Percentiles rank a stretch among this genome's conserved stretches.
phyloP scores from a whole-genome alignment of 441 rosid genomes.

The Sinapis alba region DNA sequence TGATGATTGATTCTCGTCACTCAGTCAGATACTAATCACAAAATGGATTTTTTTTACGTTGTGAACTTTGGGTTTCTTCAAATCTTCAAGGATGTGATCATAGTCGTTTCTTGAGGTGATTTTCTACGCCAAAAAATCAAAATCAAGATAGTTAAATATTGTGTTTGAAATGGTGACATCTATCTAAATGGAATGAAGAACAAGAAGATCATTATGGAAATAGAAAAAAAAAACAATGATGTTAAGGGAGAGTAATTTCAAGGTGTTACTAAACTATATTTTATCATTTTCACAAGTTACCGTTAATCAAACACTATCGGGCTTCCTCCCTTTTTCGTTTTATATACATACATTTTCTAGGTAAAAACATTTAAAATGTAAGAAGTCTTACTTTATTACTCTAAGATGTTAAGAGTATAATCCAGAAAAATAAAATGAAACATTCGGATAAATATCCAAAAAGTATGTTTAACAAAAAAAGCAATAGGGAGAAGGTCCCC shows the following conservation, averaged over 20 bases:
- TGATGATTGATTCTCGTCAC: neutral
- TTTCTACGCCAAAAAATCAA: conserved; percentile 26
- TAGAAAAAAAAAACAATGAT: conserved; percentile 21
- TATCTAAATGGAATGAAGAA: conserved; percentile 19
- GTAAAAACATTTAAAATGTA: neutral
- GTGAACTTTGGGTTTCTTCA: conserved; percentile 23
- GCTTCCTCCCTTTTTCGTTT: neutral
- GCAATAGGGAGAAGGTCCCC: neutral
- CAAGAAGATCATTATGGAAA: conserved; percentile 27
- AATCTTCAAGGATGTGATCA: conserved; percentile 29
- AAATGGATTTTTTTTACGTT: neutral
- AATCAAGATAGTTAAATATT: conserved; percentile 26
- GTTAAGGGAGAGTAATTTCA: conserved; percentile 23
- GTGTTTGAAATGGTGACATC: neutral
- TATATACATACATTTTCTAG: neutral
- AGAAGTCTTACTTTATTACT: conserved; percentile 2
- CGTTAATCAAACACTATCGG: neutral
- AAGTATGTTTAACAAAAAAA: neutral
- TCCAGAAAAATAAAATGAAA: neutral
- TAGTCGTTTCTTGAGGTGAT: conserved; percentile 24
- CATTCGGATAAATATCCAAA: neutral
- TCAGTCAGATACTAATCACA: neutral
- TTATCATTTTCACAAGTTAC: conserved; percentile 4
- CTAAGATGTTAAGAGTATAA: neutral
- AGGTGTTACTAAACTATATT: conserved; percentile 1